A percentile compares a stretch with the other conserved stretches of the same genome.
phyloP scores from a whole-genome alignment of 805 yeast species.

The Wickerhamomyces subpelliculosus region DNA sequence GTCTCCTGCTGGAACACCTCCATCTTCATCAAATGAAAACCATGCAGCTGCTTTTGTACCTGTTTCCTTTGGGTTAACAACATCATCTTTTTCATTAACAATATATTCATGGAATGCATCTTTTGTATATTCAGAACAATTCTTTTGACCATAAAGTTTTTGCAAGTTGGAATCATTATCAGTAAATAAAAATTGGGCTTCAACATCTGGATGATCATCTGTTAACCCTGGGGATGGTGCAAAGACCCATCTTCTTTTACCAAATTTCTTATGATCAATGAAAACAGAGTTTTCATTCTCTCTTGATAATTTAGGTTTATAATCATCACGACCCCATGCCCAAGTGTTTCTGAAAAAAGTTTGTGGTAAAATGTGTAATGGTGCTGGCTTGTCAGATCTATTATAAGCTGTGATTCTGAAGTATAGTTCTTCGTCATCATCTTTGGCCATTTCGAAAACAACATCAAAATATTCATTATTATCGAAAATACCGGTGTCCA shows the following conservation, averaged over 20 bases:
- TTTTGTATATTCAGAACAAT: conserved; percentile 55
- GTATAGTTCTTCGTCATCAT: conserved; percentile 68
- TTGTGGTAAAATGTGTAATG: conserved; percentile 82
- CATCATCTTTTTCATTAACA: conserved; percentile 49
- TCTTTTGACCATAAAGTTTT: conserved; percentile 52
- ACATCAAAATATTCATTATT: conserved; percentile 71
- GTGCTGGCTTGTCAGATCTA: conserved; percentile 78
- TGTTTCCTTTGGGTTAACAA: conserved; percentile 56
- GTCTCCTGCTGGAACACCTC: conserved; percentile 81
- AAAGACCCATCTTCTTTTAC: conserved; percentile 57
- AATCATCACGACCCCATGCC: conserved; percentile 73
- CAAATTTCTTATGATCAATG: conserved; percentile 63
- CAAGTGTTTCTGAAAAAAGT: conserved; percentile 82
- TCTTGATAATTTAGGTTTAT: conserved; percentile 40
- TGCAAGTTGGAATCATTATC: conserved; percentile 81
- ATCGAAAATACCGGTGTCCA: conserved; percentile 73
- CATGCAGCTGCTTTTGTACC: conserved; percentile 89
- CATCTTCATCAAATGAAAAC: conserved; percentile 68
- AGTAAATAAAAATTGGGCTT: conserved; percentile 73
- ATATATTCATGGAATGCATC: conserved; percentile 89
- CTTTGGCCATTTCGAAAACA: conserved; percentile 85
- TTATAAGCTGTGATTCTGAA: conserved; percentile 87
- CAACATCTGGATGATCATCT: conserved; percentile 56
- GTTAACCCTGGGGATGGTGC: conserved; percentile 78
- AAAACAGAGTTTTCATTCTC: conserved; percentile 42